Percentiles rank a stretch among this genome's conserved stretches.
Conservation (phyloP, 305 asterid species). For the Fraxinus nigra region DNA sequence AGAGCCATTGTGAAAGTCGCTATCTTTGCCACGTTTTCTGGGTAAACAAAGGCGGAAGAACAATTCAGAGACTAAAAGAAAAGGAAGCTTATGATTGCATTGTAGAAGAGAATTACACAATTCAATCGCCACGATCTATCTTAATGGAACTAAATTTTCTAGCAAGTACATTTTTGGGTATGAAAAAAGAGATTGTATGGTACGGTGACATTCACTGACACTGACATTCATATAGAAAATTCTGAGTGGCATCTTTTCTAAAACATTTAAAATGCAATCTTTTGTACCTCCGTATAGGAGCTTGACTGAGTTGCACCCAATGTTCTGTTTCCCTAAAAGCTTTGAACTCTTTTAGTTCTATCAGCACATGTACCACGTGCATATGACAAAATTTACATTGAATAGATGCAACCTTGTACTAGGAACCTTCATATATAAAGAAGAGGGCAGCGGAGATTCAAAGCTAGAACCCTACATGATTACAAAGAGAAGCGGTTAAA, state of each 20-base stretch:
- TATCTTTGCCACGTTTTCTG: background rate
- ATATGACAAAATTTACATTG: background rate
- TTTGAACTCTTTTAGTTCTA: background rate
- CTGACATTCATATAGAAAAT: background rate
- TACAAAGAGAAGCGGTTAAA: background rate
- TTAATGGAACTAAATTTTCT: background rate
- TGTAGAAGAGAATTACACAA: background rate
- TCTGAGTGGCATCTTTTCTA: background rate
- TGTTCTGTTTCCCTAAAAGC: background rate
- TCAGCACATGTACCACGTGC: background rate
- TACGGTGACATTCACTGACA: background rate
- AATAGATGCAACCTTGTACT: background rate
- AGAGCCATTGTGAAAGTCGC: slow-evolving; percentile 16
- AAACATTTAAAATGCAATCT: background rate
- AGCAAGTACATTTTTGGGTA: background rate
- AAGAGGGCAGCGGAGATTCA: background rate
- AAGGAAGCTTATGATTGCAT: background rate
- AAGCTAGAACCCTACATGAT: background rate
- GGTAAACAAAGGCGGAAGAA: background rate
- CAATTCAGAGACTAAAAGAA: background rate
- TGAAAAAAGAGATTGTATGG: background rate
- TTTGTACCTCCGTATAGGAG: background rate
- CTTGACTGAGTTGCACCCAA: background rate
- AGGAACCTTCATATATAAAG: background rate
- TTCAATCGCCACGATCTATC: background rate